These are phyloP conservation scores for Entrophospora sp. DNA, from an alignment of 192 early-diverging fungal genomes.

Conservation along the genomic window DNA sequence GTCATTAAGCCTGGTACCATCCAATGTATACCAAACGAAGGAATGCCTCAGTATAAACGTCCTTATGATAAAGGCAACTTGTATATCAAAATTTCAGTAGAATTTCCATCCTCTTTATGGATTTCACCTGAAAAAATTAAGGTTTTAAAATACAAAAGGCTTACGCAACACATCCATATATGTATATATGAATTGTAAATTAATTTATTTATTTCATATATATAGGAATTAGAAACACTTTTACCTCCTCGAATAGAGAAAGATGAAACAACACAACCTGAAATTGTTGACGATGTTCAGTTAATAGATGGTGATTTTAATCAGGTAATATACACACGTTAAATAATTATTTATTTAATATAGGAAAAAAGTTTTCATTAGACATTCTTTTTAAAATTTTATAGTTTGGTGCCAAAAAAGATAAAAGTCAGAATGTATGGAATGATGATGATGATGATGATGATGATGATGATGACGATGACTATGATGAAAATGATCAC, in stretches of 20 bases:
- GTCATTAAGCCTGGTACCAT: conserved; percentile 82
- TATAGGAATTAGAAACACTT: conserved; percentile 6
- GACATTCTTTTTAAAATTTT: not conserved
- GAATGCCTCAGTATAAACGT: conserved; percentile 80
- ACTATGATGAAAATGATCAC: conserved; percentile 4
- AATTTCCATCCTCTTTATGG: conserved; percentile 65
- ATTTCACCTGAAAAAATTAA: conserved; percentile 25
- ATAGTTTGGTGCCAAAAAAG: conserved; percentile 17
- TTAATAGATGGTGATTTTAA: conserved; percentile 13
- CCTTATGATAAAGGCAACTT: conserved; percentile 77
- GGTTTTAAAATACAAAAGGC: not conserved
- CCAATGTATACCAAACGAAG: conserved; percentile 79
- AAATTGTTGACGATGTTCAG: conserved; percentile 15
- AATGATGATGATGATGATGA: conserved; percentile 20
- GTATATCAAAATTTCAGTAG: conserved; percentile 77
- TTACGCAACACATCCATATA: not conserved
- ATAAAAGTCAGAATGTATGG: conserved; percentile 14
- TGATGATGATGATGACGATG: conserved; percentile 23
- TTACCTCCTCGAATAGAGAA: not conserved
- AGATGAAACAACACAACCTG: not conserved
- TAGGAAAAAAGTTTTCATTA: not conserved
- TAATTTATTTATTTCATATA: not conserved
- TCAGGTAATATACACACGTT: not conserved
- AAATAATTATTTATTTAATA: not conserved
- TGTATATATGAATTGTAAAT: not conserved